Evolutionary conservation across 352 stramenopile species (phyloP).

Genomic region (Globisporangium carolinianum): DNA sequence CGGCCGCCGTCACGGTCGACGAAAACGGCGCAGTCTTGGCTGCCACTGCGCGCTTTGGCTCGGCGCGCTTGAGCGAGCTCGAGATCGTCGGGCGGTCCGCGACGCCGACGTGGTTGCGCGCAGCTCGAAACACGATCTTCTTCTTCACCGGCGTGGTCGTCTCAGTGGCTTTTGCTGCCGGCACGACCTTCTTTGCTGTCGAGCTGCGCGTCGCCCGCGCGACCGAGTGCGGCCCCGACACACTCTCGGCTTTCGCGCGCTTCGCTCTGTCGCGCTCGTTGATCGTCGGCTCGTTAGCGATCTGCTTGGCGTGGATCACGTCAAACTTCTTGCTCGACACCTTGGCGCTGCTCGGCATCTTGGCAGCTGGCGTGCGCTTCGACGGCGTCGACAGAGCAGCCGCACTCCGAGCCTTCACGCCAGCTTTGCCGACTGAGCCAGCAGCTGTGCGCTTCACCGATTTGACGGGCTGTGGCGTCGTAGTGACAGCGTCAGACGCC

Average conservation of each 20-base stretch:
- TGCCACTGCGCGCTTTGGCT: conserved; percentile 7
- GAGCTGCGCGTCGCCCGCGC: conserved; percentile 12
- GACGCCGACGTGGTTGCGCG: conserved; percentile 12
- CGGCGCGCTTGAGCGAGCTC: conserved; percentile 10
- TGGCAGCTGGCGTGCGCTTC: conserved; percentile 8
- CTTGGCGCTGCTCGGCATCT: conserved; percentile 11
- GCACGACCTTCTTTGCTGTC: background rate
- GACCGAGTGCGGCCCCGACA: conserved; percentile 1
- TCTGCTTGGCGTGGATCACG: conserved; percentile 10
- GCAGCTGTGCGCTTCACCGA: conserved; percentile 2
- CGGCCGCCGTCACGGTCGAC: conserved; percentile 8
- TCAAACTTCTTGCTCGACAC: conserved; percentile 13
- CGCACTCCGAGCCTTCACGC: conserved; percentile 1
- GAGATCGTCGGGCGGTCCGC: conserved; percentile 12
- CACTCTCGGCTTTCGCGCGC: conserved; percentile 5
- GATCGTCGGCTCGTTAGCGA: conserved; percentile 10
- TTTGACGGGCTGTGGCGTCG: conserved; percentile 9
- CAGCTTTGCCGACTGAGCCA: conserved; percentile 8
- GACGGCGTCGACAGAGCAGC: background rate
- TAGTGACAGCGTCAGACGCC: background rate
- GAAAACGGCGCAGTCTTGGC: conserved; percentile 7
- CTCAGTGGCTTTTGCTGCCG: conserved; percentile 1
- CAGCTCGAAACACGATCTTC: conserved; percentile 8
- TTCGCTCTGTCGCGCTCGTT: conserved; percentile 11
- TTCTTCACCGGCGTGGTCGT: conserved; percentile 4